Evolutionary conservation across 305 asterid genomes (phyloP).

Genomic region (Coffea humblotiana): DNA sequence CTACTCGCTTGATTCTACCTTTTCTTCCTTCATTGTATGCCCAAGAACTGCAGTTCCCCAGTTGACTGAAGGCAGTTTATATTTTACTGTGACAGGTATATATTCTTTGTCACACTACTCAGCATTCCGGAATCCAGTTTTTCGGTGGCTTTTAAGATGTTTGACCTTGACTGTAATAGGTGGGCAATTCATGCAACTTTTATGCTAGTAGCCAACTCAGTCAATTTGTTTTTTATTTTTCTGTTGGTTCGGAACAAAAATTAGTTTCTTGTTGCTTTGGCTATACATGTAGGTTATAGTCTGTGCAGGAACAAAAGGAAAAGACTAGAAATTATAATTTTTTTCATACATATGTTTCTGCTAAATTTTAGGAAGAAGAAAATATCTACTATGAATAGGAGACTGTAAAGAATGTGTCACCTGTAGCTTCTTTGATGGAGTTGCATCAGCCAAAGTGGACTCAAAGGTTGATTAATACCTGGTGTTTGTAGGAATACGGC

Average conservation of each 20-base stretch:
- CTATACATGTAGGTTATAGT: not conserved
- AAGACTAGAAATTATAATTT: not conserved
- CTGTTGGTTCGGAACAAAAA: not conserved
- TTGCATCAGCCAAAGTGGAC: not conserved
- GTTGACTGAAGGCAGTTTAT: slow-evolving; percentile 24
- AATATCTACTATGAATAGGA: not conserved
- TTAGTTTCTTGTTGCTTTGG: not conserved
- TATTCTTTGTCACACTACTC: slow-evolving; percentile 86
- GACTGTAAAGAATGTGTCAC: not conserved
- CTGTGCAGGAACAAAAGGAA: not conserved
- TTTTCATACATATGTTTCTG: not conserved
- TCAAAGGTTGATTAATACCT: not conserved
- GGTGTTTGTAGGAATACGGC: not conserved
- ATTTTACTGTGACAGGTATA: slow-evolving; percentile 57
- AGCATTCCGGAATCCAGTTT: slow-evolving; percentile 92
- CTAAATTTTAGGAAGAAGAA: not conserved
- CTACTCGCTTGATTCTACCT: not conserved
- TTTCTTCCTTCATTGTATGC: too few species aligned
- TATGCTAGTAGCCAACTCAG: not conserved
- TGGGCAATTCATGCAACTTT: slow-evolving; percentile 30
- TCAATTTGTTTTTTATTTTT: not conserved
- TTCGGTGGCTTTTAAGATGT: slow-evolving; percentile 94
- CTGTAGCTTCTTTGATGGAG: not conserved
- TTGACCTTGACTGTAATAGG: slow-evolving; percentile 83
- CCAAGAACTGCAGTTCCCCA: not conserved